Evolutionary conservation across 176 grass and related monocot species (phyloP).

Genomic region (Avena sativa): DNA sequence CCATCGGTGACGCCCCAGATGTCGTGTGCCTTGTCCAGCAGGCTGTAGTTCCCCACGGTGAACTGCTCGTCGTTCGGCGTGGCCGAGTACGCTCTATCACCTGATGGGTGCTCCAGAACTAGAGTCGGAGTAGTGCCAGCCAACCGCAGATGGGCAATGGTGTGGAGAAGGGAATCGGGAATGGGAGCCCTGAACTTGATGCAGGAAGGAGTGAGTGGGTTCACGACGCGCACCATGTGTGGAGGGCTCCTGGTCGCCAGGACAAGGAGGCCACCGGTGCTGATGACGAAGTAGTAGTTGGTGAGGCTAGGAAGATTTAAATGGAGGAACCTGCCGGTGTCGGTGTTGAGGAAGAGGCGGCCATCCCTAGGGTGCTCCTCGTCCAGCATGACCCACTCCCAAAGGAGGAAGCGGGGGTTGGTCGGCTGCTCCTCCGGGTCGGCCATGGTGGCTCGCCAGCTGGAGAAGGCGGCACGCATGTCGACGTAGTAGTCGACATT

Average conservation of each 20-base stretch:
- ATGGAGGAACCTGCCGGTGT: slow-evolving; percentile 11
- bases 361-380: background rate
- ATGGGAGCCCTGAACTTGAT: background rate
- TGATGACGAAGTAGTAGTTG: background rate
- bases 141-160: background rate
- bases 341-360: slow-evolving; percentile 31
- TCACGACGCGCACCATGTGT: background rate
- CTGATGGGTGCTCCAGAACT: background rate
- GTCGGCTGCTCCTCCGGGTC: background rate
- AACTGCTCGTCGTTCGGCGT: background rate
- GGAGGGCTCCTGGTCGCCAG: background rate
- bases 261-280: background rate
- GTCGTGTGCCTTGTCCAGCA: background rate
- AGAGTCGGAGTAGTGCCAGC: background rate
- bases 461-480: slow-evolving; percentile 4
- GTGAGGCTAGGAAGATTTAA: background rate
- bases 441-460: slow-evolving; percentile 24
- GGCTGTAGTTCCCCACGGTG: background rate
- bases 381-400: background rate
- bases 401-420: background rate
- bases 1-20: background rate
- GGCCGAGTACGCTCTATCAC: background rate
- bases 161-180: background rate
- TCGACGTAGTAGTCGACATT: slow-evolving; percentile 10
- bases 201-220: background rate